Conservation (phyloP, 768 basidiomycete species). For the Kwoniella newhampshirensis region DNA sequence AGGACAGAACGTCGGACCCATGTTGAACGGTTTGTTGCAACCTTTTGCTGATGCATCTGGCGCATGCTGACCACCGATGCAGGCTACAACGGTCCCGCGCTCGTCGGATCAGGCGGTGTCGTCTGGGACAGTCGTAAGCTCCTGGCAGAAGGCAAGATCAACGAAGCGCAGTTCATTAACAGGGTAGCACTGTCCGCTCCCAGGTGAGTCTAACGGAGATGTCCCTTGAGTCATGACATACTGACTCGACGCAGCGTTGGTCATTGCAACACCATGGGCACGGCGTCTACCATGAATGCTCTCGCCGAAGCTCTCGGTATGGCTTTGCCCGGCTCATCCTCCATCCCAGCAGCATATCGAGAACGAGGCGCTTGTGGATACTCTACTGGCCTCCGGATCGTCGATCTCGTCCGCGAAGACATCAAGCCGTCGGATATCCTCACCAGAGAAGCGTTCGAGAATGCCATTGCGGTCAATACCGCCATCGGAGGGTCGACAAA, state of each 20-base stretch:
- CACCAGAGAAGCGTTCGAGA: conserved; percentile 45
- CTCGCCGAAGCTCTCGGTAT: conserved; percentile 52
- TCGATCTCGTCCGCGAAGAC: conserved; percentile 49
- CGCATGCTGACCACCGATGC: not conserved
- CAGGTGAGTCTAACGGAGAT: conserved; percentile 29
- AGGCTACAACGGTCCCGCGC: conserved; percentile 35
- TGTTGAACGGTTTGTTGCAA: conserved; percentile 43
- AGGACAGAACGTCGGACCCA: conserved; percentile 47
- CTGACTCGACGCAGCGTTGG: conserved; percentile 28
- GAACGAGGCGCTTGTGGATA: conserved; percentile 52
- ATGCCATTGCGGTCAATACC: conserved; percentile 43
- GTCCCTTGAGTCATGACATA: not conserved
- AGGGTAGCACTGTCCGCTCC: conserved; percentile 42
- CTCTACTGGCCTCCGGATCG: conserved; percentile 46
- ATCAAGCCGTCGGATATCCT: conserved; percentile 51
- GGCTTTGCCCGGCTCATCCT: conserved; percentile 48
- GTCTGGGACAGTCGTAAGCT: conserved; percentile 46
- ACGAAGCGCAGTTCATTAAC: conserved; percentile 42
- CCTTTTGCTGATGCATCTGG: not conserved
- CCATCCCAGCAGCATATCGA: conserved; percentile 51
- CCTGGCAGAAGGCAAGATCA: conserved; percentile 40
- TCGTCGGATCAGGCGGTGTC: conserved; percentile 49
- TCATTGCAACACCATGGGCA: conserved; percentile 52
- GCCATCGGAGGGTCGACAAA: conserved; percentile 50
- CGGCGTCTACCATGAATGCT: conserved; percentile 52